A percentile compares a stretch with the other conserved stretches of the same genome.
phyloP scores from a whole-genome alignment of 345 rosid genomes.

The Pistacia atlantica region DNA sequence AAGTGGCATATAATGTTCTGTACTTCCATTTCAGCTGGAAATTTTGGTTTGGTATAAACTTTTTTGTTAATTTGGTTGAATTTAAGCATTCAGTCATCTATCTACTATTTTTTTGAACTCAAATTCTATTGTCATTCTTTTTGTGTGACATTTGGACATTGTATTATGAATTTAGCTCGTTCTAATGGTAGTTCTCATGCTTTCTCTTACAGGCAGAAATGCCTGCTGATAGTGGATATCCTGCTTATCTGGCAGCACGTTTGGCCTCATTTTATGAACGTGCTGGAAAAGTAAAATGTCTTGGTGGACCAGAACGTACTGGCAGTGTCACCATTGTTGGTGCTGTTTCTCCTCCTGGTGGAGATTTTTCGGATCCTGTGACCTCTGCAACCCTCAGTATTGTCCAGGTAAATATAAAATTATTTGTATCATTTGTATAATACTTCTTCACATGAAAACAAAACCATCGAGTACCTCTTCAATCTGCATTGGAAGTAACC shows the following conservation, averaged over 20 bases:
- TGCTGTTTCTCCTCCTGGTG: conserved; percentile 99
- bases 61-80: neutral
- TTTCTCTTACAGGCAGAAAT: conserved; percentile 86
- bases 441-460: neutral
- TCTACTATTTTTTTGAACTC: neutral
- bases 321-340: conserved; percentile 99
- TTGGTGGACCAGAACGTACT: conserved; percentile 95
- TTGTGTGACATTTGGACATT: neutral
- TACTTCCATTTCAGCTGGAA: neutral
- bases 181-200: conserved; percentile 13
- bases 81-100: neutral
- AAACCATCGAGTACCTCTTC: neutral
- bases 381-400: conserved; percentile 99
- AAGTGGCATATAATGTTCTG: no score
- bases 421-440: conserved; percentile 6
- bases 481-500: neutral
- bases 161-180: neutral
- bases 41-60: neutral
- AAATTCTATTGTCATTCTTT: neutral
- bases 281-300: conserved; percentile 99
- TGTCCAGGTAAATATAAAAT: conserved; percentile 77
- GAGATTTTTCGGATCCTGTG: conserved; percentile 99
- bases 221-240: conserved; percentile 99
- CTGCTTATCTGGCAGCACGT: conserved; percentile 99
- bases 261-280: conserved; percentile 98